A percentile compares a stretch with the other conserved stretches of the same genome.
These are phyloP conservation scores for Peniophora sp. DNA, from an alignment of 1,284 basidiomycete species.

Conservation along the genomic window DNA sequence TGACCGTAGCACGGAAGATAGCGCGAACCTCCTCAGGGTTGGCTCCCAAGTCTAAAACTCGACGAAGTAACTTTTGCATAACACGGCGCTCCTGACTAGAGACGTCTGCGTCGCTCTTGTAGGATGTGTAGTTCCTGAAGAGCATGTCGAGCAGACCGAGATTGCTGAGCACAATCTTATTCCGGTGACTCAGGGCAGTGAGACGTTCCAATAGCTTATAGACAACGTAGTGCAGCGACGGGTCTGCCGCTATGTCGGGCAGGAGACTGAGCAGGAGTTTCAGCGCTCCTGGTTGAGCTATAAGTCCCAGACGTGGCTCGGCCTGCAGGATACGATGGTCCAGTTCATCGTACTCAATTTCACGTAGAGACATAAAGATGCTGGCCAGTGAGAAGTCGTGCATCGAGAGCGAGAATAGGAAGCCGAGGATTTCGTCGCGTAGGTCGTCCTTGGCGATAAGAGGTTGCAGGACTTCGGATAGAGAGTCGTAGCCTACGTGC, in stretches of 20 bases:
- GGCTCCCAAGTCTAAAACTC: slow-evolving; percentile 64
- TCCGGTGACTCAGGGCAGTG: slow-evolving; percentile 51
- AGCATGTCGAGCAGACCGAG: slow-evolving; percentile 46
- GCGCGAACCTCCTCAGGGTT: slow-evolving; percentile 48
- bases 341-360: slow-evolving; percentile 17
- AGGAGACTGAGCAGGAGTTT: slow-evolving; percentile 44
- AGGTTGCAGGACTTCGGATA: slow-evolving; percentile 46
- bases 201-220: slow-evolving; percentile 59
- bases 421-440: slow-evolving; percentile 47
- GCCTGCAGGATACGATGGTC: slow-evolving; percentile 31
- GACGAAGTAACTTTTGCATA: slow-evolving; percentile 51
- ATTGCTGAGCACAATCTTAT: slow-evolving; percentile 56
- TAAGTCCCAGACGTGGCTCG: slow-evolving; percentile 35
- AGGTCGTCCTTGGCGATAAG: slow-evolving; percentile 41
- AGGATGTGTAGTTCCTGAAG: slow-evolving; percentile 29
- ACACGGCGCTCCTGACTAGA: slow-evolving; percentile 43
- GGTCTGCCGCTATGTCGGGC: slow-evolving; percentile 15
- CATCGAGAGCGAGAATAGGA: slow-evolving; percentile 54
- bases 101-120: slow-evolving; percentile 17
- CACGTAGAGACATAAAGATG: slow-evolving; percentile 37
- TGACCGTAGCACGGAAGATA: slow-evolving; percentile 54
- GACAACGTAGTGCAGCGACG: slow-evolving; percentile 35
- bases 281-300: slow-evolving; percentile 50
- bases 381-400: slow-evolving; percentile 51
- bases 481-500: slow-evolving; percentile 56